These are phyloP conservation scores for Aspergillus niger DNA, from an alignment of 2,329 filamentous ascomycete genomes.

Conservation along the genomic window DNA sequence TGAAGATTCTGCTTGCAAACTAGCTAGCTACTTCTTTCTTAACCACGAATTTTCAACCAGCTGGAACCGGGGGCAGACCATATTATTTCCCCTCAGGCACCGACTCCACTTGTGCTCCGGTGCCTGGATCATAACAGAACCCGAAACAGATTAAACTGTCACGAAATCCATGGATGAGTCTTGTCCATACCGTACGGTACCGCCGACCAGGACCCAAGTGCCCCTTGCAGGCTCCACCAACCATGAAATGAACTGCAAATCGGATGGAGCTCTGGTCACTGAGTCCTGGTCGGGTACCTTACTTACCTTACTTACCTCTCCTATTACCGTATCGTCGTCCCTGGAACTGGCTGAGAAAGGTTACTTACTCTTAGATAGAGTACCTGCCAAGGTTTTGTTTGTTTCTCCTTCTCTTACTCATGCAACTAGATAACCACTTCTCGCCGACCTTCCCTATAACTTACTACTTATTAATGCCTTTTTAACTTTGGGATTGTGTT, in stretches of 20 bases:
- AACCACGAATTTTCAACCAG: too few relatives aligned
- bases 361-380: not conserved
- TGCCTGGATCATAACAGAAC: conserved; percentile 8
- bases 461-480: too few relatives aligned
- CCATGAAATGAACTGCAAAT: conserved; percentile 16
- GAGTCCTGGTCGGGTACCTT: conserved; percentile 14
- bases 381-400: not conserved
- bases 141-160: conserved; percentile 15
- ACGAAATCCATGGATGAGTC: conserved; percentile 19
- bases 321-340: not conserved
- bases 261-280: conserved; percentile 9
- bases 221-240: conserved; percentile 23
- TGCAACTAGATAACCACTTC: not conserved
- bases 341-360: not conserved
- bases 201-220: conserved; percentile 16
- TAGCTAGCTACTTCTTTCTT: too few relatives aligned
- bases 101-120: not conserved
- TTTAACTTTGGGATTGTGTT: not conserved
- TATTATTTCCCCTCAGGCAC: not conserved
- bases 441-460: not conserved
- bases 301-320: conserved; percentile 10
- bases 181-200: conserved; percentile 21
- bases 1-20: not conserved
- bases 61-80: not conserved
- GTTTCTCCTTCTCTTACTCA: not conserved